Conservation (phyloP, 352 stramenopile species). For the Globisporangium viniferum region DNA sequence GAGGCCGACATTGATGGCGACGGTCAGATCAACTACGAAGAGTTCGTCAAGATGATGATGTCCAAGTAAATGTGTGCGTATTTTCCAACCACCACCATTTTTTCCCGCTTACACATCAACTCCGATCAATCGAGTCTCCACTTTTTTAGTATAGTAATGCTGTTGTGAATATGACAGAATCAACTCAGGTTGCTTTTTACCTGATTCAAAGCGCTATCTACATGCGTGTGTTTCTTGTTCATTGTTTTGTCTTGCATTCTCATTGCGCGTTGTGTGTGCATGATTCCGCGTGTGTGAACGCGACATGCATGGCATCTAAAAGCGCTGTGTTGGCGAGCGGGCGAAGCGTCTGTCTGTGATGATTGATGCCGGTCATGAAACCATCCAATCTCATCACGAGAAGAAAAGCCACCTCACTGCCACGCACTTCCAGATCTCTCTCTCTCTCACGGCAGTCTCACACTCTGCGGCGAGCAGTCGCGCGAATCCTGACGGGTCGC, state of each 20-base stretch:
- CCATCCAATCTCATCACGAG: conserved; percentile 47
- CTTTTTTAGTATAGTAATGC: conserved; percentile 1
- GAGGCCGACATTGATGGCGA: conserved; percentile 98
- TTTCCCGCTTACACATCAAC: background rate
- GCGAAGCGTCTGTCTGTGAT: background rate
- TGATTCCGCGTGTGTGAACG: background rate
- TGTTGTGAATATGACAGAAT: conserved; percentile 4
- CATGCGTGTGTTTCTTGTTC: background rate
- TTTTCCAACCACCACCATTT: background rate
- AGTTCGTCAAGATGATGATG: conserved; percentile 99
- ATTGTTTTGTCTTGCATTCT: background rate
- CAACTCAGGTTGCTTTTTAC: conserved; percentile 3
- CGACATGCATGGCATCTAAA: background rate
- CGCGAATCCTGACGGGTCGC: background rate
- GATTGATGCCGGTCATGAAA: conserved; percentile 42
- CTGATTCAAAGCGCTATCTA: conserved; percentile 1
- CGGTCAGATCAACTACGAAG: conserved; percentile 99
- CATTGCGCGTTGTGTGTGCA: background rate
- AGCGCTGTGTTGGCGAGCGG: background rate
- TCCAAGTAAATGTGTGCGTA: conserved; percentile 81
- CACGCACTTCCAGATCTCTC: background rate
- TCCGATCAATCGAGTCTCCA: background rate
- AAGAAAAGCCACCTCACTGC: conserved; percentile 29
- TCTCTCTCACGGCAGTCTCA: background rate
- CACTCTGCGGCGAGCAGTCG: background rate